These are phyloP conservation scores for Leccinum griseonigrum DNA, from an alignment of 1,284 basidiomycete species.

Conservation along the genomic window DNA sequence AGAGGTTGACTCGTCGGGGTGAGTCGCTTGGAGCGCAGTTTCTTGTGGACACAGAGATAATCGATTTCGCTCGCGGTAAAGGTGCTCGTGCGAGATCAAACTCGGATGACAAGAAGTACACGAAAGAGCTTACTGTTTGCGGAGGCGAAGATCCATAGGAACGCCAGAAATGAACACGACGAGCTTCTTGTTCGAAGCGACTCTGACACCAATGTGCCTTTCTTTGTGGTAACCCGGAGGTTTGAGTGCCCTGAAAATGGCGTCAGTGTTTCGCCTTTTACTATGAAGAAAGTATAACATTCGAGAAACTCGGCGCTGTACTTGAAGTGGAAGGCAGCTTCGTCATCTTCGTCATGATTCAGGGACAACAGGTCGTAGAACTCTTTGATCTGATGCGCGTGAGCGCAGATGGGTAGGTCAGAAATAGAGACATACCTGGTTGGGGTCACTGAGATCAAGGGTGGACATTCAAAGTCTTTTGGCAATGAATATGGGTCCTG, in stretches of 20 bases:
- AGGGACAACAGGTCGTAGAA: conserved; percentile 89
- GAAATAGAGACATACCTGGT: conserved; percentile 48
- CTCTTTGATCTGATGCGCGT: conserved; percentile 70
- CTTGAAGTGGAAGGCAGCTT: conserved; percentile 94
- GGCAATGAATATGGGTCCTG: conserved; percentile 89
- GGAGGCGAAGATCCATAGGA: conserved; percentile 79
- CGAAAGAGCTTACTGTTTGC: conserved; percentile 60
- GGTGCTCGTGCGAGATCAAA: conserved; percentile 35
- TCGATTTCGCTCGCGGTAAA: conserved; percentile 90
- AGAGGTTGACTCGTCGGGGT: conserved; percentile 90
- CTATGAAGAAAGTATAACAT: conserved; percentile 56
- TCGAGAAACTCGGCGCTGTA: conserved; percentile 94
- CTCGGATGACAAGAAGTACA: background rate
- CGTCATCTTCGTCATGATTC: conserved; percentile 97
- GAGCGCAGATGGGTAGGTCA: conserved; percentile 3
- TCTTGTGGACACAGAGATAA: conserved; percentile 98
- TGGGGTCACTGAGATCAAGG: conserved; percentile 78
- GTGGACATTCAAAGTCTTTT: conserved; percentile 89
- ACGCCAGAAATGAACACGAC: conserved; percentile 99
- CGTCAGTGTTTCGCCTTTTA: conserved; percentile 1
- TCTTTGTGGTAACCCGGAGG: conserved; percentile 92
- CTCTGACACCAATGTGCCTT: conserved; percentile 97
- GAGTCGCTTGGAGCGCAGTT: conserved; percentile 92
- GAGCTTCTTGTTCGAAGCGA: conserved; percentile 85
- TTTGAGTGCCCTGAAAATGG: conserved; percentile 76